Conservation (phyloP, 176 grass and related monocot species). For the Guadua angustifolia region DNA sequence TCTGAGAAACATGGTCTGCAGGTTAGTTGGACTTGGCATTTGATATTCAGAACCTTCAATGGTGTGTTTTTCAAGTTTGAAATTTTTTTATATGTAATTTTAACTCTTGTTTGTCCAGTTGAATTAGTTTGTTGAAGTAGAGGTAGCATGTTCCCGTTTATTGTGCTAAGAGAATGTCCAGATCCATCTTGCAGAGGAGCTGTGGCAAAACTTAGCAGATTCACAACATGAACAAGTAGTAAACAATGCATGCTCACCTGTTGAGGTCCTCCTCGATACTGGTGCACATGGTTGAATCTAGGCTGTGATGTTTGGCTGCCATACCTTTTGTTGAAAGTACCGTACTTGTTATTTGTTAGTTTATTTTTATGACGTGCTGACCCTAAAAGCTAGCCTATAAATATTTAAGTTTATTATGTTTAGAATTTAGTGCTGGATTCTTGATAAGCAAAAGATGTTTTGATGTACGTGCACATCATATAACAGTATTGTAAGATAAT, state of each 20-base stretch:
- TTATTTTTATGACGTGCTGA: background rate
- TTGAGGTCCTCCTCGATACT: background rate
- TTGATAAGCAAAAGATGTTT: conserved; percentile 1
- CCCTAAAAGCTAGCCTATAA: conserved; percentile 3
- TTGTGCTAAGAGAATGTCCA: background rate
- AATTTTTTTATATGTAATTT: background rate
- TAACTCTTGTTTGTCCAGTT: background rate
- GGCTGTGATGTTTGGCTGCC: background rate
- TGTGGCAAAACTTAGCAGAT: conserved; percentile 10
- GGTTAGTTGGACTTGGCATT: conserved; percentile 45
- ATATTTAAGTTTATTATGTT: conserved; percentile 2
- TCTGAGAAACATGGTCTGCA: conserved; percentile 75
- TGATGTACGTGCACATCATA: background rate
- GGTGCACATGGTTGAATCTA: conserved; percentile 6
- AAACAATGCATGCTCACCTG: conserved; percentile 21
- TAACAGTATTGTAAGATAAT: background rate
- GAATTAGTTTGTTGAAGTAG: conserved; percentile 24
- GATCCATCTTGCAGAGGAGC: background rate
- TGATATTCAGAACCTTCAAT: conserved; percentile 10
- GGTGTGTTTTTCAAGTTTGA: background rate
- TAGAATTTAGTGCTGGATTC: conserved; percentile 7
- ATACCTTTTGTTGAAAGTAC: conserved; percentile 1
- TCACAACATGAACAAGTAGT: conserved; percentile 8
- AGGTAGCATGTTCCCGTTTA: conserved; percentile 14
- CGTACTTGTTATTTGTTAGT: background rate